Conservation (phyloP, 164 flowering plant genomes). For the Tetrastigma voinierianum region DNA sequence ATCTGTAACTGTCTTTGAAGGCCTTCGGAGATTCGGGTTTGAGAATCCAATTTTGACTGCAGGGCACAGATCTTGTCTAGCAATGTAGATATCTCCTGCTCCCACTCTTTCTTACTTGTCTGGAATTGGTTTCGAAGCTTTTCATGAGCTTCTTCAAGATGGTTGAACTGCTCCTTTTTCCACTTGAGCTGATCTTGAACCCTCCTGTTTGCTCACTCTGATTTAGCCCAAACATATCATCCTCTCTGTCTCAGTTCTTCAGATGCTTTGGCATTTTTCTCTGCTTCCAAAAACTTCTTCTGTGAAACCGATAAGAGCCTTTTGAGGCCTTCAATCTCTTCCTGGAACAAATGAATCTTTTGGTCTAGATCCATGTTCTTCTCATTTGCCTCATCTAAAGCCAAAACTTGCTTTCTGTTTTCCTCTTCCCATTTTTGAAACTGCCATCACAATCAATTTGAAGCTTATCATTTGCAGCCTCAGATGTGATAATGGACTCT, state of each 20-base stretch:
- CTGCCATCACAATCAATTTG: conserved; percentile 22
- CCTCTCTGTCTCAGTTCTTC: conserved; percentile 26
- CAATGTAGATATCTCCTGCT: conserved; percentile 25
- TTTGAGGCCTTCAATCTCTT: conserved; percentile 41
- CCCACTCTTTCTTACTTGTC: conserved; percentile 33
- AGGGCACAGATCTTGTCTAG: conserved; percentile 26
- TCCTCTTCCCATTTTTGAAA: conserved; percentile 25
- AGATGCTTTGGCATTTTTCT: conserved; percentile 20
- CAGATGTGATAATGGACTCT: conserved; percentile 20
- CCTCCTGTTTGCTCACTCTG: conserved; percentile 25
- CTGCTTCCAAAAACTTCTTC: conserved; percentile 35
- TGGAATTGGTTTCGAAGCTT: conserved; percentile 25
- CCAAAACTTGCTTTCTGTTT: conserved; percentile 19
- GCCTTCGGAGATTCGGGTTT: conserved; percentile 34
- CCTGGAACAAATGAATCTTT: conserved; percentile 20
- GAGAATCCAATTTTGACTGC: conserved; percentile 32
- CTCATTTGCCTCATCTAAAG: conserved; percentile 37
- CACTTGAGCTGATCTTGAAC: conserved; percentile 36
- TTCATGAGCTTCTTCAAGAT: conserved; percentile 37
- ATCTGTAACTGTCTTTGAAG: conserved; percentile 21
- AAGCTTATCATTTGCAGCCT: conserved; percentile 33
- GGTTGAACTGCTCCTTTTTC: conserved; percentile 44
- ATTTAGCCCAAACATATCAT: conserved; percentile 18
- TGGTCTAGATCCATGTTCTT: conserved; percentile 28
- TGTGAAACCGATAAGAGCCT: conserved; percentile 20